Base-by-base conservation (phyloP, 352 stramenopile species). In the Phytophthora sojae region DNA sequence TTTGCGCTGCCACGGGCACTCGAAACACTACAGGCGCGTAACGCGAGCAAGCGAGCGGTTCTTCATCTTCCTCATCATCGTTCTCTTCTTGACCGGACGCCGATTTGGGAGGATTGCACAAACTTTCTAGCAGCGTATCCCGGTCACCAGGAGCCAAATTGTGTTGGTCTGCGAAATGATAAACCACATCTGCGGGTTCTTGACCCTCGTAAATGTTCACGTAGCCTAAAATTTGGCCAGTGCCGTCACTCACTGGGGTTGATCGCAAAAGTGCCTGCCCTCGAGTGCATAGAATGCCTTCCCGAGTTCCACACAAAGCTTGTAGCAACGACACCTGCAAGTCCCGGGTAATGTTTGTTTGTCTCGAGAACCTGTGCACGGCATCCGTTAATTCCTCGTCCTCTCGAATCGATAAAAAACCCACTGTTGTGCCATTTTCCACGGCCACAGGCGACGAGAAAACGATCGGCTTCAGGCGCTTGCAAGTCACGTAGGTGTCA, bases 361-460 rank as follows among this genome's bases (percentile, higher is more conserved):
- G 67, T 17, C 61, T 71, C 0, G 81, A 67, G 58, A 95, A 92
- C 25, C 77, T 77, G 61, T 76, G 89, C 15, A 92, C 79, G 3
- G 83, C 86, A 63, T 95, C 88, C 0, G 77, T 86, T 12, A 95
- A 70, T 42, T 95, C 86, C 53, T 95, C 81, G 39, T 90, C 85
- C 47, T 94, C 86, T 15, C 74, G 62, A 11, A 93, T 77, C 0
- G 72, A 59, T 0, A 92, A 42, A 4, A 77, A 60, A 12, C 81
- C 81, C 0, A 81, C 71, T 8, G 32, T 60, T 7, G 75, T 81
- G 14, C 69, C 73, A 49, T 91, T 85, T 15, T 83, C 84, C n/a
- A 91, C 57, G 1, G 79, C 58, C 19, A 95, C 77, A 6, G 87
- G 85, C 8, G 85, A 68, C 7, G 69, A 59, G 49, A 95, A 92